Percentiles rank a stretch among this genome's conserved stretches.
Evolutionary conservation across 306 rosid genomes (phyloP).

Genomic region (Boehmeria nivea): DNA sequence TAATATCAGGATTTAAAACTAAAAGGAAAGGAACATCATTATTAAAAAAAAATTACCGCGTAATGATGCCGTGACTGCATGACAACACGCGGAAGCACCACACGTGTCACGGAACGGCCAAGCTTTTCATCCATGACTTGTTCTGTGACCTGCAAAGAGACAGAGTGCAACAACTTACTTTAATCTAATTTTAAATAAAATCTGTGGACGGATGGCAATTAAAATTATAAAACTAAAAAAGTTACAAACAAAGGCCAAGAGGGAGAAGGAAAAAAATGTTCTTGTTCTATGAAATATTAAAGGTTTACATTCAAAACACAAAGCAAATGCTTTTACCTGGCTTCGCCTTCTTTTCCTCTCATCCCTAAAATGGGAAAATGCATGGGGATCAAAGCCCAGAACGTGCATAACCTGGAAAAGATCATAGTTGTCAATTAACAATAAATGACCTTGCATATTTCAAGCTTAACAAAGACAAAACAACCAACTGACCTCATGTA

Average conservation of each 20-base stretch:
- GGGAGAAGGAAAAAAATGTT: too few relatives aligned
- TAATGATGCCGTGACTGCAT: slow-evolving; percentile 95
- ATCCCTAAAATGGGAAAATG: slow-evolving; percentile 96
- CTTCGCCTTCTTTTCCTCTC: slow-evolving; percentile 87
- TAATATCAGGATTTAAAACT: too few relatives aligned
- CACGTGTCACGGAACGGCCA: slow-evolving; percentile 85
- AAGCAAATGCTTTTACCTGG: slow-evolving; percentile 39
- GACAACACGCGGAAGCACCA: slow-evolving; percentile 96
- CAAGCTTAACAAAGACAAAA: slow-evolving; percentile 7
- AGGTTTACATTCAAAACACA: not conserved
- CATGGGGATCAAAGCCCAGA: slow-evolving; percentile 99
- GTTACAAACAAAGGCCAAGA: too few relatives aligned
- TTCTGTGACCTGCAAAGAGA: slow-evolving; percentile 60
- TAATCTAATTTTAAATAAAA: not conserved
- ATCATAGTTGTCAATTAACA: slow-evolving; percentile 18
- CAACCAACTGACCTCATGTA: slow-evolving; percentile 73
- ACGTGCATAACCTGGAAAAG: slow-evolving; percentile 94
- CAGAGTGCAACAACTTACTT: not conserved
- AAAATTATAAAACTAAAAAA: too few relatives aligned
- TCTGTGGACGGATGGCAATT: too few relatives aligned
- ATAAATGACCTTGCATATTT: slow-evolving; percentile 14
- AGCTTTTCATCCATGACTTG: slow-evolving; percentile 89
- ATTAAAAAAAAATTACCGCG: slow-evolving; percentile 37
- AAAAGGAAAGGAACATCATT: not conserved
- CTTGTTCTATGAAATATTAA: not conserved